Evolutionary conservation across 148 eudicot species (phyloP), one percentile per base, ranked within the genome.

Genomic region (Selenicereus undatus): DNA sequence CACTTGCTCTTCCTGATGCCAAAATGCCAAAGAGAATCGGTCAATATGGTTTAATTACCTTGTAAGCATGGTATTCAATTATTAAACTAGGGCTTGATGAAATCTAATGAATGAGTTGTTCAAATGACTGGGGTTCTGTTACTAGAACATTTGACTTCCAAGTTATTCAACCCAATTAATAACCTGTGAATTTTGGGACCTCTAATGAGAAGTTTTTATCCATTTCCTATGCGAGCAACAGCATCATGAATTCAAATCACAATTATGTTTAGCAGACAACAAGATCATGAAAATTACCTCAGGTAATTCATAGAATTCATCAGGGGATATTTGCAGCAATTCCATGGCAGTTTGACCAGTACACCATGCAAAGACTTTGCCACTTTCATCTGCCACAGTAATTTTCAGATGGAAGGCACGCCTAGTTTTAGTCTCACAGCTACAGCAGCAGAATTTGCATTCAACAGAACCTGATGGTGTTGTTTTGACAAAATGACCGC

Each of bases 311-410:
- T 77, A 81, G 77, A 96, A 96, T 52, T 96, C 99, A 71, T 92
- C 94, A 17, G 99, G 95, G 81, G 97, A 90, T 86, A 96, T 96
- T 82, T 96, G 99, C 56, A 96, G 87, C 86, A 96, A 76, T 78
- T 96, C 99, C 50, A 87, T 86, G 68, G 98, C 99, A 83, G 95
- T 90, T 80, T 92, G 94, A 79, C 98, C 95, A 11, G 90, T 84
- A 79, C 99, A 96, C 97, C 98, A 93, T 76, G 98, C 97, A 81
- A 89, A 90, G 18, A 77, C 89, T 81, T 92, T 96, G 36, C 89
- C 89, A 60, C 84, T 91, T 51, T 89, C 90, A 84, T 96, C 99
- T 29, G 94, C 91, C 72, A 96, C 85, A 24, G 93, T 92, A 77
- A 96, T 81, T 81, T 88, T 89, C 77, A 96, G 75, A 82, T 91